A percentile compares a stretch with the other conserved stretches of the same genome.
These are phyloP conservation scores for Wickerhamiella brachini DNA, from an alignment of 805 yeast species.

Conservation along the genomic window DNA sequence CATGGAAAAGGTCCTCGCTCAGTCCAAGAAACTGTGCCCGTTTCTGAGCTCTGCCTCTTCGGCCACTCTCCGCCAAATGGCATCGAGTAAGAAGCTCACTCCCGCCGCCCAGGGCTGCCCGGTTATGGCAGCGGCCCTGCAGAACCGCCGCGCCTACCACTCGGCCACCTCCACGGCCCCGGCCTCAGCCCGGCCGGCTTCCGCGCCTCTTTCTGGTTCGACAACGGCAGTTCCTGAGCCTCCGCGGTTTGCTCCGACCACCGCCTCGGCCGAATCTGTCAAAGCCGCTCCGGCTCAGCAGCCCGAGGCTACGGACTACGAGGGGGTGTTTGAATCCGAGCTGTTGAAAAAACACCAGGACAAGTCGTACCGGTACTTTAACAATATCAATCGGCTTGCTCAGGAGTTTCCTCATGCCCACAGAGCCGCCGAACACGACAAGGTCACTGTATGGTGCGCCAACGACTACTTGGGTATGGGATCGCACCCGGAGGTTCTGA, in stretches of 20 bases:
- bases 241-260: background rate
- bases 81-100: conserved; percentile 31
- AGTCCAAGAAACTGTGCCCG: conserved; percentile 72
- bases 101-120: conserved; percentile 68
- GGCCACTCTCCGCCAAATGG: conserved; percentile 44
- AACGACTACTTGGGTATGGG: conserved; percentile 97
- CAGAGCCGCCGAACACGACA: conserved; percentile 55
- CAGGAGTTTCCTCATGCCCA: conserved; percentile 90
- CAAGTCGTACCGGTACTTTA: conserved; percentile 89
- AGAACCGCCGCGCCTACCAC: conserved; percentile 21
- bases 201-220: conserved; percentile 20
- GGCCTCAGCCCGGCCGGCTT: conserved; percentile 15
- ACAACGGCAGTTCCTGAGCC: background rate
- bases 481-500: conserved; percentile 55
- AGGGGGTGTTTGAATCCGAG: conserved; percentile 53
- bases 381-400: conserved; percentile 93
- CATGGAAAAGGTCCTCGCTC: conserved; percentile 72
- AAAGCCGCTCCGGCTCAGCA: conserved; percentile 1
- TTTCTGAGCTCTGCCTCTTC: conserved; percentile 51
- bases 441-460: conserved; percentile 98
- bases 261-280: background rate
- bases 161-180: conserved; percentile 28
- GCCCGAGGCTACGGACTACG: conserved; percentile 38
- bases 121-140: conserved; percentile 74
- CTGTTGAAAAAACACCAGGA: conserved; percentile 65